Conservation (phyloP, 805 yeast genomes). For the Cyberlindnera bimundalis region DNA sequence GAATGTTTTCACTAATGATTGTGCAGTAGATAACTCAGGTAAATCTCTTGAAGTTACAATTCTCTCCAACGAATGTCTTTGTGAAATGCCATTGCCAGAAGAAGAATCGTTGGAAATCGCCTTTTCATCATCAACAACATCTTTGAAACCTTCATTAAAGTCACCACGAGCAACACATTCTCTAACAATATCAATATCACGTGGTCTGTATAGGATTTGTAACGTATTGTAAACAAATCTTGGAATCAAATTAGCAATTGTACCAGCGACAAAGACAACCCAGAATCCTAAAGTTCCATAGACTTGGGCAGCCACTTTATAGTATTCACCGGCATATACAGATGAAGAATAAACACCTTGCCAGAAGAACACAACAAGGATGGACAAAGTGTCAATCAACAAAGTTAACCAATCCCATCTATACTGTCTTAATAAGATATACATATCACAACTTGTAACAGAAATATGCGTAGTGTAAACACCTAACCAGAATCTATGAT, state of each 20-base stretch:
- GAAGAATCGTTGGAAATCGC: slow-evolving; percentile 10
- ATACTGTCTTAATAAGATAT: slow-evolving; percentile 62
- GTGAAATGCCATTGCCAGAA: neutral
- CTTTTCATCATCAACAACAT: slow-evolving; percentile 12
- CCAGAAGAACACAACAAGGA: slow-evolving; percentile 65
- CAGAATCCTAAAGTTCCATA: slow-evolving; percentile 62
- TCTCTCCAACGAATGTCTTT: slow-evolving; percentile 16
- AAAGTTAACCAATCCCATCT: slow-evolving; percentile 80
- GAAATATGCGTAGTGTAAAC: slow-evolving; percentile 60
- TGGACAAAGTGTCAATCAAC: slow-evolving; percentile 53
- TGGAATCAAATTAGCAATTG: slow-evolving; percentile 60
- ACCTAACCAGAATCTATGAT: slow-evolving; percentile 74
- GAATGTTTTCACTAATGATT: slow-evolving; percentile 16
- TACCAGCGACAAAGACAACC: slow-evolving; percentile 62
- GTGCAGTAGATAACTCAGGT: slow-evolving; percentile 18
- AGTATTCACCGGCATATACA: slow-evolving; percentile 50
- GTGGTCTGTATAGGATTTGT: slow-evolving; percentile 52
- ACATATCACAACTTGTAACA: slow-evolving; percentile 60
- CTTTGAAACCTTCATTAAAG: slow-evolving; percentile 40
- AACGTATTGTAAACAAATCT: slow-evolving; percentile 55
- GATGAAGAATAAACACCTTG: slow-evolving; percentile 71
- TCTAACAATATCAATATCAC: slow-evolving; percentile 67
- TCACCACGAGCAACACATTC: slow-evolving; percentile 61
- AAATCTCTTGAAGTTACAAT: slow-evolving; percentile 16
- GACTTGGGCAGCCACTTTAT: slow-evolving; percentile 58